Conservation (phyloP, 1,284 basidiomycete genomes). For the Ustilago shanxiensis region DNA sequence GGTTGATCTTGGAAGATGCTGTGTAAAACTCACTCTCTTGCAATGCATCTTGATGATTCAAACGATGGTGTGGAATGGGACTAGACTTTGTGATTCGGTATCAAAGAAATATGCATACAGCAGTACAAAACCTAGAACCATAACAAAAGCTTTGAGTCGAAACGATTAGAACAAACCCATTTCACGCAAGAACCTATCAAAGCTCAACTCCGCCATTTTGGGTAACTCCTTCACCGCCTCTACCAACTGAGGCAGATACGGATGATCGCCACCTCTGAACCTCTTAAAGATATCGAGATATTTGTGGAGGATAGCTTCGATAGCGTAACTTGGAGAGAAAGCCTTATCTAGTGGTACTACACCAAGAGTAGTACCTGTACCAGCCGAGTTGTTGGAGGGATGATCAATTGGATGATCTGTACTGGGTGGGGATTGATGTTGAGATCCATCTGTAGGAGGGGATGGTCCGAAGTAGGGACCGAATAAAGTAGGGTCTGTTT, state of each 20-base stretch:
- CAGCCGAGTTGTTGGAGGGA: slow-evolving; percentile 9
- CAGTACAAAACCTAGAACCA: too few species aligned
- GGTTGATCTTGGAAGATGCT: slow-evolving; percentile 70
- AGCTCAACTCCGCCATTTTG: slow-evolving; percentile 49
- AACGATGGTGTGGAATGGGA: too few species aligned
- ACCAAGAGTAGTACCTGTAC: slow-evolving; percentile 8
- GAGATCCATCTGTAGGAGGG: slow-evolving; percentile 16
- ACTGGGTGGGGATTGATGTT: slow-evolving; percentile 8
- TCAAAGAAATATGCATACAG: too few species aligned
- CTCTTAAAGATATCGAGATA: slow-evolving; percentile 56
- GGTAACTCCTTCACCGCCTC: slow-evolving; percentile 57
- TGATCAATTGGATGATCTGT: slow-evolving; percentile 10
- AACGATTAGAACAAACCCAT: slow-evolving; percentile 40
- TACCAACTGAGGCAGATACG: slow-evolving; percentile 48
- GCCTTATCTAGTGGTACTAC: slow-evolving; percentile 35
- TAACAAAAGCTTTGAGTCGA: too few species aligned
- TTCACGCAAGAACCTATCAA: slow-evolving; percentile 41
- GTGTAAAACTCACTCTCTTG: slow-evolving; percentile 10
- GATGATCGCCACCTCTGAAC: slow-evolving; percentile 57
- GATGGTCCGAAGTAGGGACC: slow-evolving; percentile 46
- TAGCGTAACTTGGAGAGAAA: slow-evolving; percentile 43
- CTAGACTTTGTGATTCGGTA: too few species aligned
- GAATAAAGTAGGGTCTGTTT: slow-evolving; percentile 39
- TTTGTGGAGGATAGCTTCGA: slow-evolving; percentile 58
- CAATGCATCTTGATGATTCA: not conserved